phyloP scores from a whole-genome alignment of 202 grass and related monocot species.

The Schoenoplectus tabernaemontani region DNA sequence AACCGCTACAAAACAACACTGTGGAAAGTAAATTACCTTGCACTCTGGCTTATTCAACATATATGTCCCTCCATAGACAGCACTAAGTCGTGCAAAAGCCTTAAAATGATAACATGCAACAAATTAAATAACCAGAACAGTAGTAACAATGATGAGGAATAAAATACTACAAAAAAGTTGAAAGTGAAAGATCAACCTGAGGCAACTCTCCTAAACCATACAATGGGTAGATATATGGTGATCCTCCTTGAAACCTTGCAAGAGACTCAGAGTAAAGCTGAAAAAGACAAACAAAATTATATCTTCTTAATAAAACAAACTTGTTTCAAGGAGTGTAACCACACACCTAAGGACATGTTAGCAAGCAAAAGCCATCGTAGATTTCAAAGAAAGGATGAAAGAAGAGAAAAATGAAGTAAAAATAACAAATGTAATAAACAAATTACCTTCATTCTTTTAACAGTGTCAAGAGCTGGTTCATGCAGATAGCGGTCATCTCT shows the following conservation, averaged over 20 bases:
- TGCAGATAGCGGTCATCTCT: constrained; percentile 69
- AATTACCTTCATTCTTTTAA: constrained; percentile 83
- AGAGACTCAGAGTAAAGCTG: constrained; percentile 95
- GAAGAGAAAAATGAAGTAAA: neutral
- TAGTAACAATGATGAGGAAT: neutral
- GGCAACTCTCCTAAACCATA: constrained; percentile 92
- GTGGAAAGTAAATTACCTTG: constrained; percentile 56
- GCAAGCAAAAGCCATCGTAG: neutral
- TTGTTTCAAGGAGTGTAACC: neutral
- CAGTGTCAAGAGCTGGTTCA: constrained; percentile 81
- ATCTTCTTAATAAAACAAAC: constrained; percentile 4
- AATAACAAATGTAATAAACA: neutral
- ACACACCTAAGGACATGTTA: neutral
- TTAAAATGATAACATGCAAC: constrained; percentile 22
- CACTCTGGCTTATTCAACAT: constrained; percentile 95
- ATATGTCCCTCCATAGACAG: constrained; percentile 91
- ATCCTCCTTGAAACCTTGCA: constrained; percentile 84
- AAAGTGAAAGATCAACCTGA: constrained; percentile 45
- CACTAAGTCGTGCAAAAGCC: constrained; percentile 89
- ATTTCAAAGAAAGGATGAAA: neutral
- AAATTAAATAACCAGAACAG: constrained; percentile 1
- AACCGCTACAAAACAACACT: neutral
- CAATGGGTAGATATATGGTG: constrained; percentile 89
- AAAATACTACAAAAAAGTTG: neutral
- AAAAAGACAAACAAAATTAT: constrained; percentile 8